Evolutionary conservation across 352 stramenopile species (phyloP).

Genomic region (Halophytophthora polymorphica): DNA sequence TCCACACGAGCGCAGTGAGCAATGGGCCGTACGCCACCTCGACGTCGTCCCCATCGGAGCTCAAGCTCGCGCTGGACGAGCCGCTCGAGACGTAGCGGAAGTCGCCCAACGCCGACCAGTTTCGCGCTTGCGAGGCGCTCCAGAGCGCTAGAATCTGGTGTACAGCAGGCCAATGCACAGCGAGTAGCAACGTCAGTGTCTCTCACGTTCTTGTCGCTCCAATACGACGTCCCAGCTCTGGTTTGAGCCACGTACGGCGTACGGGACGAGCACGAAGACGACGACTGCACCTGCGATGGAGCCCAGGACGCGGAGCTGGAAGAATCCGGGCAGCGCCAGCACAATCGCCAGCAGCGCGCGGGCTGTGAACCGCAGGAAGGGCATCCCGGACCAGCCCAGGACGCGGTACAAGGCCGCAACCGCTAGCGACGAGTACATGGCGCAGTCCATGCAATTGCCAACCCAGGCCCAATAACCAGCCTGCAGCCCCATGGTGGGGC

Average conservation of each 20-base stretch:
- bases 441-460: slow-evolving; percentile 71
- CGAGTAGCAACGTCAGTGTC: background rate
- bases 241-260: slow-evolving; percentile 22
- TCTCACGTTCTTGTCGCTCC: background rate
- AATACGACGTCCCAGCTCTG: background rate
- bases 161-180: background rate
- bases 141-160: slow-evolving; percentile 33
- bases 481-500: slow-evolving; percentile 65
- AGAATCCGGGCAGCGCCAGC: slow-evolving; percentile 45
- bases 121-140: slow-evolving; percentile 24
- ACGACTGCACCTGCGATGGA: slow-evolving; percentile 27
- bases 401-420: slow-evolving; percentile 27
- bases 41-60: slow-evolving; percentile 10
- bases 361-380: slow-evolving; percentile 39
- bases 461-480: slow-evolving; percentile 84
- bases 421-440: slow-evolving; percentile 59
- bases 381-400: slow-evolving; percentile 12
- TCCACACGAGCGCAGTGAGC: slow-evolving; percentile 42
- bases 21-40: slow-evolving; percentile 22
- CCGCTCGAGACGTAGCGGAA: slow-evolving; percentile 13
- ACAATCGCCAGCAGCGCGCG: slow-evolving; percentile 45
- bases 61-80: background rate
- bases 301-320: slow-evolving; percentile 36
- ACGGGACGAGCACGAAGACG: slow-evolving; percentile 35
- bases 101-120: slow-evolving; percentile 36